Evolutionary conservation across 2,329 filamentous ascomycete genomes (phyloP), one percentile per base, ranked within the genome.

Genomic region (Phyllachora maydis): DNA sequence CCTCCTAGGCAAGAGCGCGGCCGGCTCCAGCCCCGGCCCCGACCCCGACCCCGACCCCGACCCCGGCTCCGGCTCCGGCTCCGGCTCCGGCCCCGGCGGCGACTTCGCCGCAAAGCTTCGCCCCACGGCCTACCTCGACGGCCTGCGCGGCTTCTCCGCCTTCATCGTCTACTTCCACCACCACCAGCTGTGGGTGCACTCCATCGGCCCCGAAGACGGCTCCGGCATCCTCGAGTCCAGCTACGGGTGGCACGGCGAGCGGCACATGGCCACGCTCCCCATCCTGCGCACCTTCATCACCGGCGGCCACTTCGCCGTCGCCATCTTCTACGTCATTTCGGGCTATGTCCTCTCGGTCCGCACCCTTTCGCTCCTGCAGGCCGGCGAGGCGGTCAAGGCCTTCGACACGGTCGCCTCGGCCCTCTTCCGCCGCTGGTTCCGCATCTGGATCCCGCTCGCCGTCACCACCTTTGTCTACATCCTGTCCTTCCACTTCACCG

Each of bases 141-240:
- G 70, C 4, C 45, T 76, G 10, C 50, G 70, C 36, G 70, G 70
- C 3, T 71, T 75, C 31, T 67, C 68, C 4, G 65, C 69, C 3
- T 52, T 76, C 16, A 38, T 74, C 13, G 70, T 76, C 10, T 75
- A 73, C 40, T 50, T 59, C 31, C 62, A 69, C 25, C 65, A 72
- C 39, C 54, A 71, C 38, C 42, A 60, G 35, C 39, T 65, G 7
- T 69, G 64, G 65, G 52, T 51, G 19, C 68, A 67, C 39, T 49
- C 26, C 4, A 5, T 14, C 16, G 25, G 37, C 17, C 40, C 31
- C 3, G 29, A 37, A 2, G n/a, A n/a, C n/a, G 16, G 6, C 16
- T 6, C 6, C 16, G 35, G 14, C 7, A 40, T 49, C 1, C 48
- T 67, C n/a, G 60, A 68, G 34, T 58, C 57, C 23, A 52, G 51